Conservation (phyloP, 208 protist genomes). For the Acanthamoeba lenticulata region DNA sequence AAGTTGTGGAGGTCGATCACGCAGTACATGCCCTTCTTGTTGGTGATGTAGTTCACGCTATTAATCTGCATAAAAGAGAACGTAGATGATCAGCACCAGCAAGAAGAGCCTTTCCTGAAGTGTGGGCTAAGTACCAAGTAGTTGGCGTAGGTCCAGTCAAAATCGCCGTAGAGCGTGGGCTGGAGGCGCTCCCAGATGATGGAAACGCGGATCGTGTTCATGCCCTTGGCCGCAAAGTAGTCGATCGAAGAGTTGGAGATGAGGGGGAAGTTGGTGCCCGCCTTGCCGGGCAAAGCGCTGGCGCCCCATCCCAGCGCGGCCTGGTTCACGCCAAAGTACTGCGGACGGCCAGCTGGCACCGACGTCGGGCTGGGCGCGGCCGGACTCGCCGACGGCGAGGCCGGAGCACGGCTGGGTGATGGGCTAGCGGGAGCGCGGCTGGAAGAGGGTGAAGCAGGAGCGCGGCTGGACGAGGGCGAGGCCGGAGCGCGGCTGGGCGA, state of each 20-base stretch:
- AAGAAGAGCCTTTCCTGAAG: background rate
- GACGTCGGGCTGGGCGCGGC: too few relatives aligned
- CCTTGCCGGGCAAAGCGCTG: background rate
- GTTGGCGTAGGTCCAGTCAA: background rate
- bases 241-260: background rate
- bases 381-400: background rate
- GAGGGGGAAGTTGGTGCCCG: background rate
- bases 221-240: too few relatives aligned
- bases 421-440: background rate
- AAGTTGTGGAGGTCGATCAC: background rate
- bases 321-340: background rate
- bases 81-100: background rate
- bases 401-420: background rate
- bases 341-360: too few relatives aligned
- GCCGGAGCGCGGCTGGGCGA: too few relatives aligned
- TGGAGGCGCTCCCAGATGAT: background rate
- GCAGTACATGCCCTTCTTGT: background rate
- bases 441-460: background rate
- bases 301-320: background rate
- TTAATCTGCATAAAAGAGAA: background rate
- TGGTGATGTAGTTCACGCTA: background rate
- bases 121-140: background rate
- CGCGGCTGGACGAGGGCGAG: background rate
- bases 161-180: background rate
- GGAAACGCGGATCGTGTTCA: background rate